Base-by-base conservation (phyloP, 768 basidiomycete species). In the Mycena maculata region DNA sequence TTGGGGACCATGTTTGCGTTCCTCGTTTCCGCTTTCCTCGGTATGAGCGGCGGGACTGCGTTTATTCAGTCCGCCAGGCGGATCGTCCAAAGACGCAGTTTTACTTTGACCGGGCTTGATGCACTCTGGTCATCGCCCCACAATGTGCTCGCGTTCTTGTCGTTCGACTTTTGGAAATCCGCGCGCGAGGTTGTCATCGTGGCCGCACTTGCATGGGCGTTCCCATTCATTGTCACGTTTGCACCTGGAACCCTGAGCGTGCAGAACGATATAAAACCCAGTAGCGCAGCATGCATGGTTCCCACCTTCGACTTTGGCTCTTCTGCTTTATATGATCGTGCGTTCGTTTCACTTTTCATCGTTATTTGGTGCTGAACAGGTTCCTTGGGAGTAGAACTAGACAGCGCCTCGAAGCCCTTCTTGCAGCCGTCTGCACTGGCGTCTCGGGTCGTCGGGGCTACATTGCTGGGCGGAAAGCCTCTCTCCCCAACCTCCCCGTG, bases 181-280 rank as follows among this genome's bases (percentile, higher is more conserved):
- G 67, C 25, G 11, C 60, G 56, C 6, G 60, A 23, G 23, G 38
- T 68, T 3, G 61, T 63, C 20, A 0, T 59, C 16, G 16, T 68
- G 6, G 15, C 61, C 8, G 61, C 25, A 0, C 31, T 63, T 3
- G 3, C 50, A 7, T 63, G 61, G 55, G 55, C 50, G 9, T 68
- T 63, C 49, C 56, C 67, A 16, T 41, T 68, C 10, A n/a, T 68
- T 23, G 61, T 65, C 25, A 65, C 64, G 5, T 60, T 65, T 16
- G 55, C 63, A 22, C 64, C 64, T 2, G 49, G 57, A 7, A 63
- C 60, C 3, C 27, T 68, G 42, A 58, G 15, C 11, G 67, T 68
- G 16, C 5, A 25, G 11, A 58, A 2, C 15, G 18, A n/a, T 12
- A 47, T 52, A 2, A 23, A 22, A 28, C 15, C 20, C 20, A 23